phyloP scores from a whole-genome alignment of 345 rosid species.

The Euphorbia tirucalli region DNA sequence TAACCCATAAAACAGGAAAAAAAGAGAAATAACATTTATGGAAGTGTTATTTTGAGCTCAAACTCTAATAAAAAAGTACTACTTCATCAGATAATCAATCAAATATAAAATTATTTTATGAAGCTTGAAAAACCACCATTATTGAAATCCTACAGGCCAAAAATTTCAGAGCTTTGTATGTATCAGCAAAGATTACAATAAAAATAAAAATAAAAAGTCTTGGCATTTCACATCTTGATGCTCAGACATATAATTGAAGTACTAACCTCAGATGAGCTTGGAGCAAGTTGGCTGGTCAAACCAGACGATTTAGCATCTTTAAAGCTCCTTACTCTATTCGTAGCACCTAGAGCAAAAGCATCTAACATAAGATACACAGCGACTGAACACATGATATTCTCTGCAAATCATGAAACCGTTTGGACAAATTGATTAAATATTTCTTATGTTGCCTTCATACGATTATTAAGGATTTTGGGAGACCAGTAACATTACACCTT shows the following conservation, averaged over 20 bases:
- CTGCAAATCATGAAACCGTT: neutral
- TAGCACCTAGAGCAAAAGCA: slow-evolving; percentile 26
- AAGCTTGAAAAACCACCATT: neutral
- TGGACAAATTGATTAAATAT: neutral
- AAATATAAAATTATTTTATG: neutral
- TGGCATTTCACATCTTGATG: neutral
- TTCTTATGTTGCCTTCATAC: neutral
- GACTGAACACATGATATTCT: neutral
- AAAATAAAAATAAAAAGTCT: neutral
- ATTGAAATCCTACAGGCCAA: neutral
- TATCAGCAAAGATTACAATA: neutral
- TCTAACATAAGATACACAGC: neutral
- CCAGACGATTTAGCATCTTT: slow-evolving; percentile 39
- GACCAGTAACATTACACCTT: neutral
- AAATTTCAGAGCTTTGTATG: neutral
- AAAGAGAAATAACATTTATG: neutral
- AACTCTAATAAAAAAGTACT: neutral
- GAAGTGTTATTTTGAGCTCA: neutral
- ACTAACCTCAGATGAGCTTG: slow-evolving; percentile 57
- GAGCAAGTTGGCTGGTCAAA: slow-evolving; percentile 48
- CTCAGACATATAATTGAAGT: neutral
- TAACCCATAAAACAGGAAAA: neutral
- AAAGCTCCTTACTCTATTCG: slow-evolving; percentile 24
- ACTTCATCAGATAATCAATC: neutral
- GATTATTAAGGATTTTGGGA: neutral